Evolutionary conservation across 805 yeast genomes (phyloP).

Genomic region (Candida multigemmis): DNA sequence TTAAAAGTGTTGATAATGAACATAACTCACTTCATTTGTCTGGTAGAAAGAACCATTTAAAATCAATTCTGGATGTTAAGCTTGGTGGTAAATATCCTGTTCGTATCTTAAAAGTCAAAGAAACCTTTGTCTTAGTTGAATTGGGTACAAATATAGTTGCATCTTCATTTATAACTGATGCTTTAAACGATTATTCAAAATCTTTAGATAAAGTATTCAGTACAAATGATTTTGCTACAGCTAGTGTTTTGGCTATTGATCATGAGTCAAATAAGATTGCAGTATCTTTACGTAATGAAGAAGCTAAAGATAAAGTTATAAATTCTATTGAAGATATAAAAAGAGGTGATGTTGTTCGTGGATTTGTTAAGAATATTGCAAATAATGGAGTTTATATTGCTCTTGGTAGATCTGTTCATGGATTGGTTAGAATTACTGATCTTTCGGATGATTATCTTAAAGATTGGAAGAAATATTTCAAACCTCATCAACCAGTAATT

Average conservation of each 20-base stretch:
- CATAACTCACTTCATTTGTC: conserved; percentile 42
- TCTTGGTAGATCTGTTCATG: conserved; percentile 61
- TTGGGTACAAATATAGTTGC: conserved; percentile 57
- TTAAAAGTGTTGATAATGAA: conserved; percentile 44
- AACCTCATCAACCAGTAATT: conserved; percentile 59
- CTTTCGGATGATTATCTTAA: conserved; percentile 73
- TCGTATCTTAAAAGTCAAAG: conserved; percentile 49
- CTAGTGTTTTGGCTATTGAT: conserved; percentile 45
- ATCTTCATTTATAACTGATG: conserved; percentile 66
- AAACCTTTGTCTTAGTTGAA: conserved; percentile 56
- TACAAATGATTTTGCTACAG: conserved; percentile 46
- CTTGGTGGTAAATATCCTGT: conserved; percentile 54
- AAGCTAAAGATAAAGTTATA: conserved; percentile 44
- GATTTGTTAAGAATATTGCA: conserved; percentile 68
- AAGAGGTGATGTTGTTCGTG: conserved; percentile 69
- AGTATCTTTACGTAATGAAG: conserved; percentile 49
- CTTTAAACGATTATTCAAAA: conserved; percentile 56
- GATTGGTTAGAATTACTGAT: conserved; percentile 73
- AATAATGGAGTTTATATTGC: conserved; percentile 73
- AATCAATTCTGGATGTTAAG: conserved; percentile 38
- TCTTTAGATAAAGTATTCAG: conserved; percentile 41
- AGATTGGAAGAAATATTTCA: conserved; percentile 80
- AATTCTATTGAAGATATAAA: conserved; percentile 42
- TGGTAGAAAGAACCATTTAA: conserved; percentile 36
- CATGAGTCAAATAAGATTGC: conserved; percentile 41